Evolutionary conservation across 2,329 filamentous ascomycete species (phyloP), one percentile per base, ranked within the genome.

Genomic region (Trichophyton verrucosum): DNA sequence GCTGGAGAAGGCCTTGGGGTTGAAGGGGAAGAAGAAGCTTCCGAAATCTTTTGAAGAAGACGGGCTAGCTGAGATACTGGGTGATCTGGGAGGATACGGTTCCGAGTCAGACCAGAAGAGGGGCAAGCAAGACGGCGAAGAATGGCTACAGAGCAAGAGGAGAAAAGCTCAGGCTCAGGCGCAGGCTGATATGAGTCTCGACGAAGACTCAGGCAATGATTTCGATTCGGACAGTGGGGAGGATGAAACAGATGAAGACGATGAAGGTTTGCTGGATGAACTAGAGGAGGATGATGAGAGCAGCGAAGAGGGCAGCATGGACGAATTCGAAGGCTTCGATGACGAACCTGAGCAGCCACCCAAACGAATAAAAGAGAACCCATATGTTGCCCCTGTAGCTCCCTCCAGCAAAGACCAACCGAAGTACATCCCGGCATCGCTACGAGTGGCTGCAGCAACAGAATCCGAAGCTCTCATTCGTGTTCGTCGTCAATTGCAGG

Each of bases 361-460:
- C 44, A 59, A 47, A 71, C 71, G 49, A 79, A 77, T 64, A 77
- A 63, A 84, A 63, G 92, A 97, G 72, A 96, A 97, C 66, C 92
- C 92, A 3, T 97, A 96, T 66, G 79, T 92, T 58, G 87, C 92
- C 2, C 92, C 92, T 7, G 74, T 79, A 7, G 58, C 65, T 17
- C 13, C 69, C 2, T 65, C 59, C 38, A 55, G 57, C 3, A 11
- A 74, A 27, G 69, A 72, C 3, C 72, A 76, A 1, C 64, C 79
- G 4, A 96, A 95, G 81, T 99, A 99, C 68, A 81, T 96, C 2
- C 92, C 94, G 1, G 94, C 92, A 2, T 95, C 91, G 0, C 76
- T 94, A 59, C 83, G 91, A 55, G 85, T 81, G 66, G 76, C 81
- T 38, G 74, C 82, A 2, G 79, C 81, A 0, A 82, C 84, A 0